Percentiles rank a stretch among this genome's conserved stretches.
Conservation (phyloP, 106 monocot species). For the Phalaenopsis equestris region DNA sequence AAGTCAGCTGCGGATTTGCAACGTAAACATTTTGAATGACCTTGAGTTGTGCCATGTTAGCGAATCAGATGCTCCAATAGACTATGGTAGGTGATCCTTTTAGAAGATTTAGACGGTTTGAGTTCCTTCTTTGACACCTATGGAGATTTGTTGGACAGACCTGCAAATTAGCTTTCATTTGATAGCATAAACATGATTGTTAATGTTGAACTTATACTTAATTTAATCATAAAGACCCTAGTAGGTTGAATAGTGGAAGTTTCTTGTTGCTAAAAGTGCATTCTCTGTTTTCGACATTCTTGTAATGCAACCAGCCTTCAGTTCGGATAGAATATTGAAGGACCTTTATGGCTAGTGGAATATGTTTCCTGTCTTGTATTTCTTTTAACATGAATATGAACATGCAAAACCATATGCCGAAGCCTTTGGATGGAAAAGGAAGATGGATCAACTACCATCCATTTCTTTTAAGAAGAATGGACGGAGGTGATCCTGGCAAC, state of each 20-base stretch:
- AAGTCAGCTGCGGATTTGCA: background rate
- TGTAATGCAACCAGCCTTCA: background rate
- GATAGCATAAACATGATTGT: background rate
- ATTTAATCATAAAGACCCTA: too few relatives aligned
- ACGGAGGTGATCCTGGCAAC: too few relatives aligned
- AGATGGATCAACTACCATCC: too few relatives aligned
- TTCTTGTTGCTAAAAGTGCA: background rate
- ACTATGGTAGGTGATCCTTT: background rate
- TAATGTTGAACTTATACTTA: too few relatives aligned
- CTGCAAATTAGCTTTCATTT: background rate
- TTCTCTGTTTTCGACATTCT: background rate
- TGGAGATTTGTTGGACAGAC: background rate
- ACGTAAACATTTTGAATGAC: background rate
- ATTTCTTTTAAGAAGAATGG: too few relatives aligned
- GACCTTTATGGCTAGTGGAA: background rate
- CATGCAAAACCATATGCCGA: background rate
- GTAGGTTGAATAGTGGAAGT: too few relatives aligned
- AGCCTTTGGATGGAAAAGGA: too few relatives aligned
- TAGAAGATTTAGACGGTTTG: background rate
- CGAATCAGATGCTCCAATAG: background rate
- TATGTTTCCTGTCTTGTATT: background rate
- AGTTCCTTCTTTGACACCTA: background rate
- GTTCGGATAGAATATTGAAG: background rate
- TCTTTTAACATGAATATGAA: background rate
- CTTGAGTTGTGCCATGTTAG: background rate